Evolutionary conservation across 495 filamentous ascomycete species (phyloP).

Genomic region (Trichoderma parareesei): DNA sequence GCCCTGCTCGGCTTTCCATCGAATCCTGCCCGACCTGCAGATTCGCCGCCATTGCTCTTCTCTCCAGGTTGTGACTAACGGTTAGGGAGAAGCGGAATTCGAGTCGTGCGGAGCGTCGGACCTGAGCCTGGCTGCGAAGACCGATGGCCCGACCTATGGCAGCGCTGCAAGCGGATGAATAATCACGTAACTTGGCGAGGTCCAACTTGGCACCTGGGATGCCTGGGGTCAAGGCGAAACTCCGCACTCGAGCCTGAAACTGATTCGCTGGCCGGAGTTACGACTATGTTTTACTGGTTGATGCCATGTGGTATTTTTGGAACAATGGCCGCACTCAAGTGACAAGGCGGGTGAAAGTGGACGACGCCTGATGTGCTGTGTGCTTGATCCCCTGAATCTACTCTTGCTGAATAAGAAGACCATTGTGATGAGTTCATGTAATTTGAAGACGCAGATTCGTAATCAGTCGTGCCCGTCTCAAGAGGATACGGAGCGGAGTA

Average conservation of each 20-base stretch:
- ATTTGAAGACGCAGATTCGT: too few relatives aligned
- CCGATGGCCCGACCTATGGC: conserved; percentile 7
- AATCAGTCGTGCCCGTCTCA: too few relatives aligned
- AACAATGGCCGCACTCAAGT: not conserved
- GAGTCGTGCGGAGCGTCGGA: conserved; percentile 6
- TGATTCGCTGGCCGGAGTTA: too few relatives aligned
- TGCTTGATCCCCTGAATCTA: not conserved
- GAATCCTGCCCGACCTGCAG: too few relatives aligned
- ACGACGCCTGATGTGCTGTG: not conserved
- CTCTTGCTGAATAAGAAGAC: not conserved
- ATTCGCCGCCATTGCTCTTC: not conserved
- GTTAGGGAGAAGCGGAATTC: not conserved
- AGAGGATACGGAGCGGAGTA: too few relatives aligned
- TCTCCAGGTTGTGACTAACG: not conserved
- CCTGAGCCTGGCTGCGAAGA: not conserved
- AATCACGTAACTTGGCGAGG: not conserved
- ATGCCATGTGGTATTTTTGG: too few relatives aligned
- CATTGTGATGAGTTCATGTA: not conserved
- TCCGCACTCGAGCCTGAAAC: not conserved
- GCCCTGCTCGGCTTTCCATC: too few relatives aligned
- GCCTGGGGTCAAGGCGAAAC: not conserved
- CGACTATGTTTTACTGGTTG: too few relatives aligned
- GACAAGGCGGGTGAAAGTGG: not conserved
- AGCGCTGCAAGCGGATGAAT: not conserved
- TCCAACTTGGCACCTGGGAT: too few relatives aligned